These are phyloP conservation scores for Tulasnella calospora DNA, from an alignment of 768 basidiomycete genomes.

Conservation along the genomic window DNA sequence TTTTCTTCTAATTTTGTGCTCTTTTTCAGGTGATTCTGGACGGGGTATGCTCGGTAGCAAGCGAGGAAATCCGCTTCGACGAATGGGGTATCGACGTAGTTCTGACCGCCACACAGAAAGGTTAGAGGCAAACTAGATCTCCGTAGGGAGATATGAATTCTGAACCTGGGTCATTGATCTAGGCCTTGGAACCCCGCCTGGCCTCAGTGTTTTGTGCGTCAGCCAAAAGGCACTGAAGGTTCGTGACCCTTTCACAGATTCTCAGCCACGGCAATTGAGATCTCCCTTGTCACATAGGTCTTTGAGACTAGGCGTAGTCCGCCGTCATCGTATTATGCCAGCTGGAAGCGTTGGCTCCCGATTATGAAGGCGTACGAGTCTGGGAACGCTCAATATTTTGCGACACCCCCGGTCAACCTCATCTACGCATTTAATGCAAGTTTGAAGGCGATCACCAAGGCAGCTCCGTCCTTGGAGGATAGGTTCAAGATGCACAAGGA, in stretches of 20 bases:
- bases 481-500: conserved; percentile 72
- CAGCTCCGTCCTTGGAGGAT: conserved; percentile 61
- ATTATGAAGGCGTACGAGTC: conserved; percentile 91
- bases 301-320: conserved; percentile 60
- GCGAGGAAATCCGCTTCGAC: conserved; percentile 92
- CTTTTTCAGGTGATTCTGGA: conserved; percentile 64
- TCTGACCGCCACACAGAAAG: conserved; percentile 82
- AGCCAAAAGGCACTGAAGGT: conserved; percentile 74
- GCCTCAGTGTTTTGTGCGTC: conserved; percentile 79
- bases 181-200: conserved; percentile 84
- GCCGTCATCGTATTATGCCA: conserved; percentile 75
- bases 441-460: conserved; percentile 62
- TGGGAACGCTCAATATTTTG: conserved; percentile 51
- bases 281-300: conserved; percentile 40
- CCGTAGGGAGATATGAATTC: not conserved
- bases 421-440: conserved; percentile 88
- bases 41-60: conserved; percentile 94
- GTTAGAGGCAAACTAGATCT: not conserved
- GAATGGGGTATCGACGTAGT: conserved; percentile 91
- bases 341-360: conserved; percentile 88
- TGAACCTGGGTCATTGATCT: not conserved
- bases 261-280: not conserved
- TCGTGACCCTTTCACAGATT: conserved; percentile 3
- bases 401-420: conserved; percentile 74
- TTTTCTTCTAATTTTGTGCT: not conserved